phyloP scores from a whole-genome alignment of 306 rosid genomes.

The Rosa rugosa region DNA sequence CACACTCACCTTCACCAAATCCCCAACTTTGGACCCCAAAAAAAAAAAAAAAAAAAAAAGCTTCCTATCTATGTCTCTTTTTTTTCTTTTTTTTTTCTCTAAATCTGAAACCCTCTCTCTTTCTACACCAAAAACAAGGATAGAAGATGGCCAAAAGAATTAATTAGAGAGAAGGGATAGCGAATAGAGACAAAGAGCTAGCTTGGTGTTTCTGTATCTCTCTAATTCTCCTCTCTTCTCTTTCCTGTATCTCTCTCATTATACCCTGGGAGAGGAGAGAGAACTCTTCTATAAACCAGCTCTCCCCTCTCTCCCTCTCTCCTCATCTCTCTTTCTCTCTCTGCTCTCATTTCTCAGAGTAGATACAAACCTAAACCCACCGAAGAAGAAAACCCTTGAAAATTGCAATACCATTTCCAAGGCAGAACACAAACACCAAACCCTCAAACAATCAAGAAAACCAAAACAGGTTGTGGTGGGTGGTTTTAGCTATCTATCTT shows the following conservation, averaged over 20 bases:
- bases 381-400: neutral
- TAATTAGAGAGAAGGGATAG: neutral
- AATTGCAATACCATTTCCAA: constrained; percentile 1
- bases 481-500: neutral
- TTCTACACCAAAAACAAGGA: constrained; percentile 18
- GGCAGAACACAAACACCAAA: neutral
- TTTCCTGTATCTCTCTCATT: constrained; percentile 25
- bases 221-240: constrained; percentile 19
- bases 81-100: constrained; percentile 7
- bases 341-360: constrained; percentile 14
- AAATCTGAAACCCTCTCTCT: constrained; percentile 21
- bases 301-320: neutral
- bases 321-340: neutral
- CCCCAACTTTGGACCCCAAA: constrained; percentile 25
- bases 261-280: constrained; percentile 46
- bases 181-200: neutral
- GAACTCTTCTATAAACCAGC: constrained; percentile 20
- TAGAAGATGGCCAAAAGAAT: neutral
- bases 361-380: constrained; percentile 6
- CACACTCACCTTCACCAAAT: constrained; percentile 24
- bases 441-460: neutral
- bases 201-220: neutral
- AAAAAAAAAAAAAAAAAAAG: constrained; percentile 13
- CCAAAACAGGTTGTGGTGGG: neutral
- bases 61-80: neutral